Evolutionary conservation across 352 stramenopile species (phyloP).

Genomic region (Globisporangium lucens): DNA sequence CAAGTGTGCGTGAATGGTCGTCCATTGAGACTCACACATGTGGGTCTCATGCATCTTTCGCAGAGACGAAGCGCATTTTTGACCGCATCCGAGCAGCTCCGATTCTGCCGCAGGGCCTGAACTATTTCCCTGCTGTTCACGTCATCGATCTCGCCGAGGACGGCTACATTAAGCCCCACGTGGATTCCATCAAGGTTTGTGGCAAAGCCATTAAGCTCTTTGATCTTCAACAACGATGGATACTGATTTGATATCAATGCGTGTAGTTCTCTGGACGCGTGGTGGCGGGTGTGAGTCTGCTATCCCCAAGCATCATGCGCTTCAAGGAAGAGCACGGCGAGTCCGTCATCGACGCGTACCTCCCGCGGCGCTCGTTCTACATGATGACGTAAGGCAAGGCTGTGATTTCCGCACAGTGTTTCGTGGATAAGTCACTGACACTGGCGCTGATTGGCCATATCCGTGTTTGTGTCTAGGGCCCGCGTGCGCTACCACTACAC

Average conservation of each 20-base stretch:
- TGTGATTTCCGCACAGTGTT: too few relatives aligned
- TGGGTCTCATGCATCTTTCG: neutral
- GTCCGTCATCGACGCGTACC: slow-evolving; percentile 59
- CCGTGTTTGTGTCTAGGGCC: slow-evolving; percentile 27
- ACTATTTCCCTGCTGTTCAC: slow-evolving; percentile 74
- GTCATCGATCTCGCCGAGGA: slow-evolving; percentile 81
- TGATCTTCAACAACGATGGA: too few relatives aligned
- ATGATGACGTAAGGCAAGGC: slow-evolving; percentile 69
- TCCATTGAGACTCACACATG: neutral
- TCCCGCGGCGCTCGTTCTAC: slow-evolving; percentile 81
- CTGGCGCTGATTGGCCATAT: neutral
- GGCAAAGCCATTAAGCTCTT: too few relatives aligned
- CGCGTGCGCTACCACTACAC: slow-evolving; percentile 85
- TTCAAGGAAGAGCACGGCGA: slow-evolving; percentile 80
- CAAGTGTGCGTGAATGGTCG: neutral
- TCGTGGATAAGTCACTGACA: too few relatives aligned
- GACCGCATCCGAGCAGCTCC: slow-evolving; percentile 55
- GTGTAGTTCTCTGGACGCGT: slow-evolving; percentile 75
- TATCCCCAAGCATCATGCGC: slow-evolving; percentile 82
- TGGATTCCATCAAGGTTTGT: slow-evolving; percentile 80
- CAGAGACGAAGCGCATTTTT: slow-evolving; percentile 64
- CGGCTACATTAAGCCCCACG: slow-evolving; percentile 82
- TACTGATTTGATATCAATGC: neutral
- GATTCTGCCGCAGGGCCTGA: slow-evolving; percentile 57
- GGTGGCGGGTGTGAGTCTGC: slow-evolving; percentile 68